phyloP scores from a whole-genome alignment of 176 grass and related monocot genomes.

The Oryza glaberrima region DNA sequence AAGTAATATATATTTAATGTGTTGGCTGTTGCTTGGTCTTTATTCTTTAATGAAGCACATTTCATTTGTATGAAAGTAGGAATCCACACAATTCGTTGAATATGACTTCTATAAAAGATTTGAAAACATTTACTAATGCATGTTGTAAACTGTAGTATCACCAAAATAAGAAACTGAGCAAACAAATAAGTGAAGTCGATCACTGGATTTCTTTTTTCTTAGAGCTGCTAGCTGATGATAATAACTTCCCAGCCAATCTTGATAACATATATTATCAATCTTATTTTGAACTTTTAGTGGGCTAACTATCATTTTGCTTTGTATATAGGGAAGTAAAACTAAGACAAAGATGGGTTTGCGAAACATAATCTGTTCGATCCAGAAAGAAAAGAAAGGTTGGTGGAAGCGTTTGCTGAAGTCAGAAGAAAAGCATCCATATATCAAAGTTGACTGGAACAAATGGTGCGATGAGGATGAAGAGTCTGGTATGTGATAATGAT shows the following conservation, averaged over 20 bases:
- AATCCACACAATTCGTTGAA: background rate
- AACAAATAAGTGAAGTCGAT: background rate
- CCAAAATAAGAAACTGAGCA: background rate
- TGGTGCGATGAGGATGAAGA: conserved; percentile 97
- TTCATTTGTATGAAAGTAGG: background rate
- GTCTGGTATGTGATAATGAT: conserved; percentile 58
- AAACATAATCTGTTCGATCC: conserved; percentile 81
- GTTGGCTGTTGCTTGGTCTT: background rate
- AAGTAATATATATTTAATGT: background rate
- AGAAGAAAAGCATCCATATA: conserved; percentile 89
- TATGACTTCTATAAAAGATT: background rate
- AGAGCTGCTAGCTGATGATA: background rate
- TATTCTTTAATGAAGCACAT: background rate
- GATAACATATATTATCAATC: background rate
- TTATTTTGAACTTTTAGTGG: conserved; percentile 16
- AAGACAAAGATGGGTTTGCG: conserved; percentile 79
- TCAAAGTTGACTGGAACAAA: conserved; percentile 99
- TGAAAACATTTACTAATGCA: background rate
- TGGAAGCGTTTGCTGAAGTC: conserved; percentile 92
- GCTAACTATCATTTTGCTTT: conserved; percentile 4
- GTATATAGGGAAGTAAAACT: conserved; percentile 71
- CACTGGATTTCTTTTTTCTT: background rate
- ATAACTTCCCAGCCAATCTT: conserved; percentile 5
- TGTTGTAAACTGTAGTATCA: conserved; percentile 4
- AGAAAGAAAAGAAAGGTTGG: conserved; percentile 96